phyloP scores from a whole-genome alignment of 2,329 filamentous ascomycete species.

The Colletotrichum chlorophyti region DNA sequence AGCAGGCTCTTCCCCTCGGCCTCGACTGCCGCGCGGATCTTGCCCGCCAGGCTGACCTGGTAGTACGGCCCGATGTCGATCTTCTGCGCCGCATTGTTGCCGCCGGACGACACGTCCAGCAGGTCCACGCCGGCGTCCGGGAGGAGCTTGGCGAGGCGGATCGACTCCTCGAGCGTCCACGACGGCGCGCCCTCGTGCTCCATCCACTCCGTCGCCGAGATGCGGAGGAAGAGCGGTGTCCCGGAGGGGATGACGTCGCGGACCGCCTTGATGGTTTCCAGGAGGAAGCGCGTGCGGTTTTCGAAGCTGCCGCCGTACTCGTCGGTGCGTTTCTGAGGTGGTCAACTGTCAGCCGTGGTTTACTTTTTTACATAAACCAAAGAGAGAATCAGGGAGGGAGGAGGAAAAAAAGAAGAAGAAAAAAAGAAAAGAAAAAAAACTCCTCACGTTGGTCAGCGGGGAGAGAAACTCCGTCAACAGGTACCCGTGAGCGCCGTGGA shows the following conservation, averaged over 20 bases:
- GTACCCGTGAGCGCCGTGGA: conserved; percentile 71
- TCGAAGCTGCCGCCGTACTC: conserved; percentile 70
- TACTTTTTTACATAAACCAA: too few species aligned
- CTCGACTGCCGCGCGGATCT: conserved; percentile 71
- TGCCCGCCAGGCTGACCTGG: conserved; percentile 76
- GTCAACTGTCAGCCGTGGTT: background rate
- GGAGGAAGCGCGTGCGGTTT: conserved; percentile 68
- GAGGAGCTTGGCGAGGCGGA: conserved; percentile 72
- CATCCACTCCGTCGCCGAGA: conserved; percentile 71
- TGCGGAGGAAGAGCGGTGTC: conserved; percentile 64
- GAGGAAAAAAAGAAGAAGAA: too few species aligned
- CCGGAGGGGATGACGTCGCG: conserved; percentile 57
- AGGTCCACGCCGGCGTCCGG: conserved; percentile 80
- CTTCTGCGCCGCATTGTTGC: conserved; percentile 68
- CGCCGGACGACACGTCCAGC: conserved; percentile 81
- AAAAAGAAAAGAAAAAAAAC: too few species aligned
- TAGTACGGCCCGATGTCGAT: conserved; percentile 69
- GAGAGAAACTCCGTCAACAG: conserved; percentile 71
- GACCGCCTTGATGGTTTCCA: conserved; percentile 59
- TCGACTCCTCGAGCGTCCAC: conserved; percentile 75
- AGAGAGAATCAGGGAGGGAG: too few species aligned
- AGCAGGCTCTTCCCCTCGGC: conserved; percentile 58
- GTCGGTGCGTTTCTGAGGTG: conserved; percentile 60
- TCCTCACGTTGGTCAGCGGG: conserved; percentile 60
- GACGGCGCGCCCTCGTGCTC: conserved; percentile 51